phyloP scores from a whole-genome alignment of 1,139 yeast species.

The Entelexis paramagnoliae region DNA sequence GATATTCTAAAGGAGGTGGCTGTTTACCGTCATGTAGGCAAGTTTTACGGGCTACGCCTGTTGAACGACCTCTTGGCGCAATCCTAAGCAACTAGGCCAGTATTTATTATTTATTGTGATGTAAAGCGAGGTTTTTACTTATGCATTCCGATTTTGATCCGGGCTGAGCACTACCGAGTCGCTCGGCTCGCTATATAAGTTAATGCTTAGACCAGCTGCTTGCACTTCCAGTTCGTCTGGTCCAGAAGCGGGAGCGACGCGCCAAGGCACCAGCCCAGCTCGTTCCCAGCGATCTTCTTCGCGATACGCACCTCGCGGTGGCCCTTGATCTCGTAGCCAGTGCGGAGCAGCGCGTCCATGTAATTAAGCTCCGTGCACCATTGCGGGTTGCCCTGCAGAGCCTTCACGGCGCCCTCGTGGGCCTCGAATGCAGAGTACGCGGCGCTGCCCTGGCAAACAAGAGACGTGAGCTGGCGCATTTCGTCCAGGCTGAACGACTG shows the following conservation, averaged over 20 bases:
- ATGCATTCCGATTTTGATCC: too few species aligned
- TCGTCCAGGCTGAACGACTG: slow-evolving; percentile 75
- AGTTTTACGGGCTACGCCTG: slow-evolving; percentile 50
- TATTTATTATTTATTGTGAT: background rate
- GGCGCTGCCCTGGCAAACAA: slow-evolving; percentile 74
- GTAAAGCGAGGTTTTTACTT: background rate
- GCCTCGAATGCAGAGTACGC: slow-evolving; percentile 54
- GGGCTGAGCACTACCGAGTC: too few species aligned
- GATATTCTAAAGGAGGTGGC: slow-evolving; percentile 40
- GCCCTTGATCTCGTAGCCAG: slow-evolving; percentile 91
- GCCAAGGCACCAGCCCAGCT: slow-evolving; percentile 97
- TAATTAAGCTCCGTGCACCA: slow-evolving; percentile 91
- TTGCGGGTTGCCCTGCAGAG: slow-evolving; percentile 66
- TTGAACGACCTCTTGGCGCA: slow-evolving; percentile 28
- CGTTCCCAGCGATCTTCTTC: slow-evolving; percentile 74
- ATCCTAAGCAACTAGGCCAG: background rate
- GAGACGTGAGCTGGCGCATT: slow-evolving; percentile 64
- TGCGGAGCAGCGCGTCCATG: slow-evolving; percentile 79
- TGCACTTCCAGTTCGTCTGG: slow-evolving; percentile 56
- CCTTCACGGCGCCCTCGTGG: slow-evolving; percentile 55
- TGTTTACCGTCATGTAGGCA: slow-evolving; percentile 51
- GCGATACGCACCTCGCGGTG: slow-evolving; percentile 87
- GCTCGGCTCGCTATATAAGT: too few species aligned
- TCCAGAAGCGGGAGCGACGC: slow-evolving; percentile 87
- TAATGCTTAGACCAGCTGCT: background rate